Base-by-base conservation (phyloP, 768 basidiomycete genomes). In the Cantharellus anzutake region DNA sequence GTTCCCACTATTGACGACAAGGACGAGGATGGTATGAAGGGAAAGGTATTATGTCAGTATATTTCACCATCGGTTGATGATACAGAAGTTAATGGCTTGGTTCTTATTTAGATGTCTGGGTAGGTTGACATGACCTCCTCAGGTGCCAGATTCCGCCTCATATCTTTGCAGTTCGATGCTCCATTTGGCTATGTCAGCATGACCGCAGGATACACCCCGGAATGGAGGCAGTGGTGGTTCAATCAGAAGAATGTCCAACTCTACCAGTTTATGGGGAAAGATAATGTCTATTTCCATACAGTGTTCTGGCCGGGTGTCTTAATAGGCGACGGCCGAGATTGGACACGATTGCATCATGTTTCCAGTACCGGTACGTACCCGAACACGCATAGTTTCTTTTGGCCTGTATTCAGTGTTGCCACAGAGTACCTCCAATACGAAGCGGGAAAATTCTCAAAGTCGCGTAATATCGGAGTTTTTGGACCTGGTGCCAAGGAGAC, bases 231-330 rank as follows among this genome's bases (percentile, higher is more conserved):
- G 69, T 99, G 96, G 96, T 99, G 96, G 96, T 81, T 86, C 67
- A 85, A 93, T 67, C 86, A 84, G 1, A 76, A 88, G 64, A 76
- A 97, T 65, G 92, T 99, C 61, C 76, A 80, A 65, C 74, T 98
- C 57, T 96, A 90, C 73, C 94, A 99, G 71, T 99, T 99, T 76
- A 99, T 99, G 96, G 96, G 96, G 68, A 99, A 99, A 73, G 94
- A 98, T 69, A 97, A 92, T 63, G 90, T 93, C 56, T 97, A 94
- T 71, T 99, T 99, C 80, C 96, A 99, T 70, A 90, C 90, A 0
- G 81, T 99, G 44, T 90, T 90, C 66, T 99, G 83, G 75, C 94
- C 96, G 38, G 83, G 89, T 2, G 82, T 91, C 60, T 80, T 89
- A 66, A 72, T 97, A 61, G 96, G 82, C 2, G 92, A 97, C 64